Evolutionary conservation across 768 basidiomycete genomes (phyloP).

Genomic region (Gautieria morchelliformis): DNA sequence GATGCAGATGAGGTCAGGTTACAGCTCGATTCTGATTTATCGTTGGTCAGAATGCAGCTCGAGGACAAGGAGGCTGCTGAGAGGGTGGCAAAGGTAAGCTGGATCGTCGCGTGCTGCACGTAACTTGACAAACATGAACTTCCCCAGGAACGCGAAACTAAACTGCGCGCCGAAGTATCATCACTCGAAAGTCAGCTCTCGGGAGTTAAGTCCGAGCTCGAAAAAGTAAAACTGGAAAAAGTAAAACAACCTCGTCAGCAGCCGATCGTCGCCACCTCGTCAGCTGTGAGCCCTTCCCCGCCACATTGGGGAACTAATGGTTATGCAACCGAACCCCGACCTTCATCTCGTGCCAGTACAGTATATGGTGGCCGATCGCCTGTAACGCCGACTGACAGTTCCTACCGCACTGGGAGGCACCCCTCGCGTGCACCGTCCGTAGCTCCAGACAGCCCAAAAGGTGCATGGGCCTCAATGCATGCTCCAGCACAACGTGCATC

Average conservation of each 20-base stretch:
- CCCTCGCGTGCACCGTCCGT: constrained; percentile 27
- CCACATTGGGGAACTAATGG: constrained; percentile 4
- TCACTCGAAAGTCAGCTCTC: constrained; percentile 51
- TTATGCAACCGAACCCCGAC: constrained; percentile 26
- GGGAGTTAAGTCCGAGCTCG: constrained; percentile 49
- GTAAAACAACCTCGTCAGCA: background rate
- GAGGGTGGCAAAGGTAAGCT: constrained; percentile 52
- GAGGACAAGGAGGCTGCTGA: constrained; percentile 69
- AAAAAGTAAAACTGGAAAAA: constrained; percentile 25
- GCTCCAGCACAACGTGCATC: constrained; percentile 26
- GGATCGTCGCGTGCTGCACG: background rate
- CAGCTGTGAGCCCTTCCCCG: constrained; percentile 1
- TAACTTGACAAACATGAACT: background rate
- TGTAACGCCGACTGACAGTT: constrained; percentile 38
- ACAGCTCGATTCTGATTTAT: constrained; percentile 65
- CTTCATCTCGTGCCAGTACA: constrained; percentile 70
- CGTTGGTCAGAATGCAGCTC: constrained; percentile 56
- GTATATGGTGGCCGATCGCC: constrained; percentile 42
- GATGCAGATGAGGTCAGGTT: constrained; percentile 53
- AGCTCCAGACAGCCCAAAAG: constrained; percentile 11
- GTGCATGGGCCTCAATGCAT: constrained; percentile 66
- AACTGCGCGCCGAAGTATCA: constrained; percentile 56
- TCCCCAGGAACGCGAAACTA: constrained; percentile 58
- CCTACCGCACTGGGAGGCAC: constrained; percentile 17
- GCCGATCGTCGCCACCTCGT: background rate